phyloP scores from a whole-genome alignment of 208 protist genomes.

The Leishmania aethiopica region DNA sequence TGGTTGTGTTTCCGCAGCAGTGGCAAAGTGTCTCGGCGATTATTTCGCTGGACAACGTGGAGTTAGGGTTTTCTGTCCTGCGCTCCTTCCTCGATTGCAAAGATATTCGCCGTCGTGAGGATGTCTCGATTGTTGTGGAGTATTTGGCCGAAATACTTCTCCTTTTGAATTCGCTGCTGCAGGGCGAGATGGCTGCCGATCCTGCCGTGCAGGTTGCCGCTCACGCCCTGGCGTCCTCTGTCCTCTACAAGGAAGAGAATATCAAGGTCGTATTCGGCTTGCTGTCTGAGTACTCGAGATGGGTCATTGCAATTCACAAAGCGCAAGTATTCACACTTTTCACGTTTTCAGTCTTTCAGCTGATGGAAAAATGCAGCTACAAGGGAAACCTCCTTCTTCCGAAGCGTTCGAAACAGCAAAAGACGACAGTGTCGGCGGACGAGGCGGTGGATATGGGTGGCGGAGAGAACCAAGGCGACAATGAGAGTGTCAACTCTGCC shows the following conservation, averaged over 20 bases:
- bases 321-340: slow-evolving; percentile 64
- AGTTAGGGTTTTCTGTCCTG: slow-evolving; percentile 68
- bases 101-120: slow-evolving; percentile 63
- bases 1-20: slow-evolving; percentile 67
- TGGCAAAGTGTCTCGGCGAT: slow-evolving; percentile 79
- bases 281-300: slow-evolving; percentile 46
- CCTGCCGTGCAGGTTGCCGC: slow-evolving; percentile 66
- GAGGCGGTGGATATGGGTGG: slow-evolving; percentile 25
- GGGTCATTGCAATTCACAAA: slow-evolving; percentile 39
- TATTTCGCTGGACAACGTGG: slow-evolving; percentile 75
- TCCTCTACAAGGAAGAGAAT: slow-evolving; percentile 86
- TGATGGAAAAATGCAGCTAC: slow-evolving; percentile 90
- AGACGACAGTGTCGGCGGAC: neutral
- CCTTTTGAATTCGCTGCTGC: slow-evolving; percentile 68
- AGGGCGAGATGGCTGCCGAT: slow-evolving; percentile 74
- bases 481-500: slow-evolving; percentile 38
- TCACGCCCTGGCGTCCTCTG: slow-evolving; percentile 78
- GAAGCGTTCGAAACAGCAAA: slow-evolving; percentile 41
- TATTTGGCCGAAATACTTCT: slow-evolving; percentile 85
- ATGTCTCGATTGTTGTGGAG: slow-evolving; percentile 50
- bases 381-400: slow-evolving; percentile 72
- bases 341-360: slow-evolving; percentile 73
- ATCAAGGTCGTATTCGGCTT: slow-evolving; percentile 77
- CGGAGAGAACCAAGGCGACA: slow-evolving; percentile 29
- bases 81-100: slow-evolving; percentile 63